Evolutionary conservation across 345 rosid genomes (phyloP).

Genomic region (Brassica rapa): DNA sequence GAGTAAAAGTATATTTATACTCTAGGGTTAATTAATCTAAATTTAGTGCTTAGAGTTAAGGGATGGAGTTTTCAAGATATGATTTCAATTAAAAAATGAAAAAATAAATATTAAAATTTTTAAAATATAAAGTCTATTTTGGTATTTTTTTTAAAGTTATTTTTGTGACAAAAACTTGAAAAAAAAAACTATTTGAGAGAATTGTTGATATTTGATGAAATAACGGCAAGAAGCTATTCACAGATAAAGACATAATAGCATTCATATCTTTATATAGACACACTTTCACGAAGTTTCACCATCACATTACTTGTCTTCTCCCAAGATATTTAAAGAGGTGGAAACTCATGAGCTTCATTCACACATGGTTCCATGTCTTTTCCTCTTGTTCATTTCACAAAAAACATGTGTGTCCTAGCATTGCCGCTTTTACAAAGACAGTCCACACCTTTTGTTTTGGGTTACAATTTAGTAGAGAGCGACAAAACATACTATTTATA

Average conservation of each 20-base stretch:
- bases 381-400: neutral
- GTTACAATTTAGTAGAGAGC: neutral
- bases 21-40: too few relatives aligned
- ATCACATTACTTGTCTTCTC: neutral
- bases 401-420: neutral
- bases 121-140: too few relatives aligned
- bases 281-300: neutral
- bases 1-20: too few relatives aligned
- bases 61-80: too few relatives aligned
- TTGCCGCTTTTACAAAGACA: neutral
- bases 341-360: neutral
- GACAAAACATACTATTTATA: neutral
- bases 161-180: too few relatives aligned
- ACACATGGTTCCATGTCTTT: neutral
- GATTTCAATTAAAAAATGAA: too few relatives aligned
- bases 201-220: too few relatives aligned
- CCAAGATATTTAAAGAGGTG: neutral
- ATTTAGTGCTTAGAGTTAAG: too few relatives aligned
- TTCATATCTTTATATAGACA: neutral
- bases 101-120: too few relatives aligned
- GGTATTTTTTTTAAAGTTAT: too few relatives aligned
- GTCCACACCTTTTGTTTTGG: neutral
- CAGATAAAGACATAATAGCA: neutral
- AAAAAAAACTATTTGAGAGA: too few relatives aligned
- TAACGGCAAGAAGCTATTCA: neutral